Conservation (phyloP, 345 rosid species). For the Luvunga scandens region DNA sequence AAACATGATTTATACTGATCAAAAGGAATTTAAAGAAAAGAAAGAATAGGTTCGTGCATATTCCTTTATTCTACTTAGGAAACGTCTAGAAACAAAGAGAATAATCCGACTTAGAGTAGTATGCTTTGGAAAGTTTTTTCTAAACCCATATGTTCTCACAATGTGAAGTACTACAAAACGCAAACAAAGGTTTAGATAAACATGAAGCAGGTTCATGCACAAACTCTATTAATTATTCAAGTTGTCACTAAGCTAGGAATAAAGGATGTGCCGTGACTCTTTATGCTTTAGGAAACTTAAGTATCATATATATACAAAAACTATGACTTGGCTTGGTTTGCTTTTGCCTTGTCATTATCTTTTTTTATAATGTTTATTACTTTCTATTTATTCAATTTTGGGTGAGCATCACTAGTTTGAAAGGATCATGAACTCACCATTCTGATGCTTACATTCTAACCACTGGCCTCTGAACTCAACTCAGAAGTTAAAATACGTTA, state of each 20-base stretch:
- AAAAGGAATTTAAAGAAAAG: slow-evolving; percentile 6
- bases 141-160: neutral
- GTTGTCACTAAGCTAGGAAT: slow-evolving; percentile 16
- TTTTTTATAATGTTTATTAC: slow-evolving; percentile 1
- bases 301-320: neutral
- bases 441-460: slow-evolving; percentile 38
- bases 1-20: slow-evolving; percentile 4
- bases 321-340: slow-evolving; percentile 19
- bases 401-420: slow-evolving; percentile 12
- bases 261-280: neutral
- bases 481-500: neutral
- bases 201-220: slow-evolving; percentile 29
- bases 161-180: slow-evolving; percentile 9
- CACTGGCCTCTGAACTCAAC: slow-evolving; percentile 9
- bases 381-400: neutral
- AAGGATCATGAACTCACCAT: slow-evolving; percentile 15
- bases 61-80: slow-evolving; percentile 2
- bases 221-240: slow-evolving; percentile 7
- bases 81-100: slow-evolving; percentile 7
- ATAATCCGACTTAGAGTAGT: neutral
- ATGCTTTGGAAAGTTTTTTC: slow-evolving; percentile 16
- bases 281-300: slow-evolving; percentile 8
- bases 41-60: slow-evolving; percentile 29
- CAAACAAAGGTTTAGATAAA: neutral
- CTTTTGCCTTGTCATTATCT: slow-evolving; percentile 24